These are phyloP conservation scores for Magnusiomyces fungicola DNA, from an alignment of 1,139 yeast species.

Conservation along the genomic window DNA sequence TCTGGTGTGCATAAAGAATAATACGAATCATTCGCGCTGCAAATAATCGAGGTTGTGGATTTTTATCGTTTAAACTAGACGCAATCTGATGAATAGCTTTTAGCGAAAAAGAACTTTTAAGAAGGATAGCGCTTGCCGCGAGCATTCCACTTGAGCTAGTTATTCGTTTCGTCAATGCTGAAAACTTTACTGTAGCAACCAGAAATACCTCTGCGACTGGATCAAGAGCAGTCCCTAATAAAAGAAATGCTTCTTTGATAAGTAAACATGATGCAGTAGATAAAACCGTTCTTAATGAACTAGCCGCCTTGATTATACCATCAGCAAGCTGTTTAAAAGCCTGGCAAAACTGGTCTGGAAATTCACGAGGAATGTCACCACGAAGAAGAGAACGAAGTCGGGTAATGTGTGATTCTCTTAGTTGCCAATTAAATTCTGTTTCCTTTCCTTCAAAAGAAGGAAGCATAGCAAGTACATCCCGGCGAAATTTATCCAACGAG, in stretches of 20 bases:
- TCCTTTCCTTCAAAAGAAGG: constrained; percentile 65
- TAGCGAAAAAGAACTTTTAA: constrained; percentile 47
- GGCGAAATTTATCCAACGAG: constrained; percentile 33
- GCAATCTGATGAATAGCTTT: constrained; percentile 49
- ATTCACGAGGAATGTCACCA: constrained; percentile 45
- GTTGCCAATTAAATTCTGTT: constrained; percentile 81
- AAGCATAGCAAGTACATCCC: constrained; percentile 35
- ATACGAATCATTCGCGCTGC: constrained; percentile 68
- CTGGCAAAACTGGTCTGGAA: constrained; percentile 39
- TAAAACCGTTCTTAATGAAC: constrained; percentile 77
- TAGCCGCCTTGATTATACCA: constrained; percentile 59
- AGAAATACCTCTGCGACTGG: constrained; percentile 54
- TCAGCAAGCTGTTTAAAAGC: constrained; percentile 44
- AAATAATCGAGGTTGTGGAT: constrained; percentile 59
- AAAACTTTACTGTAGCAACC: constrained; percentile 50
- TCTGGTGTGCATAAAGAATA: constrained; percentile 35
- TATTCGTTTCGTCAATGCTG: constrained; percentile 72
- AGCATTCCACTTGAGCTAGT: constrained; percentile 70
- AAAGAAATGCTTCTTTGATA: constrained; percentile 61
- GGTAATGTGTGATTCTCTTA: constrained; percentile 56
- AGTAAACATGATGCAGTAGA: constrained; percentile 70
- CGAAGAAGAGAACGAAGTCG: constrained; percentile 53
- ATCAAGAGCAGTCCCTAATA: constrained; percentile 48
- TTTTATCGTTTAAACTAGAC: constrained; percentile 56
- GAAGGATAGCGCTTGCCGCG: constrained; percentile 54